A percentile compares a stretch with the other conserved stretches of the same genome.
Evolutionary conservation across 2,329 filamentous ascomycete genomes (phyloP).

Genomic region (Microdochium bolleyi): DNA sequence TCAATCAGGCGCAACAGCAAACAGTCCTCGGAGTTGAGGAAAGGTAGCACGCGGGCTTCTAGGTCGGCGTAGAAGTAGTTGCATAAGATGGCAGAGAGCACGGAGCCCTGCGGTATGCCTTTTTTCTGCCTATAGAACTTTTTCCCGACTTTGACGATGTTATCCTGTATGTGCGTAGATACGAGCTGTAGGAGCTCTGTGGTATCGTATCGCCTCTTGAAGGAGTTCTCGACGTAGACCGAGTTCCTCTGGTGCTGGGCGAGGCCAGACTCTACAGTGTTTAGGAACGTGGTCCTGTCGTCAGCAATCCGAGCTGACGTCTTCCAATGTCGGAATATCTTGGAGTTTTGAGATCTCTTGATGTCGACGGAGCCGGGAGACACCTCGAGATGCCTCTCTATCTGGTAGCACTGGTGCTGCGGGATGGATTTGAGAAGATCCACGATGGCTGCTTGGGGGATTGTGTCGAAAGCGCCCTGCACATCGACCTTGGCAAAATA

Average conservation of each 20-base stretch:
- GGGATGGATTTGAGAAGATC: constrained; percentile 53
- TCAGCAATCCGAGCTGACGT: constrained; percentile 36
- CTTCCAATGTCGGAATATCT: constrained; percentile 40
- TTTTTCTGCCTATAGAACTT: constrained; percentile 79
- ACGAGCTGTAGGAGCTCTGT: constrained; percentile 61
- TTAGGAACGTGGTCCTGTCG: constrained; percentile 34
- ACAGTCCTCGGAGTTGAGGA: constrained; percentile 50
- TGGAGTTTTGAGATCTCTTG: constrained; percentile 17
- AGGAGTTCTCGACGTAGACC: constrained; percentile 66
- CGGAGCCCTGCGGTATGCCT: constrained; percentile 89
- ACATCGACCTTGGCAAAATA: constrained; percentile 95
- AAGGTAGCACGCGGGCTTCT: constrained; percentile 61
- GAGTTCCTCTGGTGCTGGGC: constrained; percentile 51
- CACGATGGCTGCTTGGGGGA: constrained; percentile 72
- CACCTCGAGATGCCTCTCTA: constrained; percentile 70
- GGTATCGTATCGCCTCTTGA: constrained; percentile 47
- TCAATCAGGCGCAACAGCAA: constrained; percentile 80
- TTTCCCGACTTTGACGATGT: constrained; percentile 83
- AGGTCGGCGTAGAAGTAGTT: constrained; percentile 94
- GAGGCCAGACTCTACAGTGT: constrained; percentile 30
- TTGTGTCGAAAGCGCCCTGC: constrained; percentile 87
- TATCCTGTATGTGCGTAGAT: constrained; percentile 71
- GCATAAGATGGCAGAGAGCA: constrained; percentile 80
- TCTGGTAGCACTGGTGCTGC: constrained; percentile 54
- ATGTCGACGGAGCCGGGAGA: constrained; percentile 27